These are phyloP conservation scores for Emmonsiellopsis sp. DNA, from an alignment of 2,329 filamentous ascomycete species.

Conservation along the genomic window DNA sequence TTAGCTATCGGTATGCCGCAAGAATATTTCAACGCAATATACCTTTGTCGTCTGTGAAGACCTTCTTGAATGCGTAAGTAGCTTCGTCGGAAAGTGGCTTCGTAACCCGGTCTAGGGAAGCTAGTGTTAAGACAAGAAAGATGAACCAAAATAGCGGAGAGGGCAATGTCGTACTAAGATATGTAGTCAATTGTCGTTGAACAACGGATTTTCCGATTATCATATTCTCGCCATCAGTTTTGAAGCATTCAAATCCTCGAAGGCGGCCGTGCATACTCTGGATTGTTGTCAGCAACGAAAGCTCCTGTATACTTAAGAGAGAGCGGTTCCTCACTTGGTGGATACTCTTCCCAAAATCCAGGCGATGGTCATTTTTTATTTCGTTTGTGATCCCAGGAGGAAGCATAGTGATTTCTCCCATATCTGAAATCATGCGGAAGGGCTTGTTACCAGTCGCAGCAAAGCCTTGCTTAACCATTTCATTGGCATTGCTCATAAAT, in stretches of 20 bases:
- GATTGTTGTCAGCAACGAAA: not conserved
- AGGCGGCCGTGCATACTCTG: not conserved
- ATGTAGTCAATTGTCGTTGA: constrained; percentile 22
- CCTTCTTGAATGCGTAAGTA: constrained; percentile 15
- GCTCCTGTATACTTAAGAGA: not conserved
- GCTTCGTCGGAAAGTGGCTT: constrained; percentile 20
- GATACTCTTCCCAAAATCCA: not conserved
- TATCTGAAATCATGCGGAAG: not conserved
- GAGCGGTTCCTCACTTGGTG: not conserved
- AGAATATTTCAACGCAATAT: constrained; percentile 5
- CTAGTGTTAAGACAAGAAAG: no score
- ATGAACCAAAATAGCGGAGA: no score
- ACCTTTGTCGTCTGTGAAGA: constrained; percentile 18
- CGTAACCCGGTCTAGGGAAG: constrained; percentile 15
- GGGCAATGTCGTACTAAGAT: constrained; percentile 16
- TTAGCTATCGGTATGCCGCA: not conserved
- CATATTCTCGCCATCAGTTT: constrained; percentile 6
- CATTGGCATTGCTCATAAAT: not conserved
- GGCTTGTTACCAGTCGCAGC: constrained; percentile 2
- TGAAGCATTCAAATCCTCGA: constrained; percentile 18
- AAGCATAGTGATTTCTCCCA: not conserved
- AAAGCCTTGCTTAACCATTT: not conserved
- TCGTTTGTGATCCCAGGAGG: not conserved
- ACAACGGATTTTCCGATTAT: constrained; percentile 16
- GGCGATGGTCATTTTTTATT: not conserved